Base-by-base conservation (phyloP, 306 rosid species). In the Prunus dulcis region DNA sequence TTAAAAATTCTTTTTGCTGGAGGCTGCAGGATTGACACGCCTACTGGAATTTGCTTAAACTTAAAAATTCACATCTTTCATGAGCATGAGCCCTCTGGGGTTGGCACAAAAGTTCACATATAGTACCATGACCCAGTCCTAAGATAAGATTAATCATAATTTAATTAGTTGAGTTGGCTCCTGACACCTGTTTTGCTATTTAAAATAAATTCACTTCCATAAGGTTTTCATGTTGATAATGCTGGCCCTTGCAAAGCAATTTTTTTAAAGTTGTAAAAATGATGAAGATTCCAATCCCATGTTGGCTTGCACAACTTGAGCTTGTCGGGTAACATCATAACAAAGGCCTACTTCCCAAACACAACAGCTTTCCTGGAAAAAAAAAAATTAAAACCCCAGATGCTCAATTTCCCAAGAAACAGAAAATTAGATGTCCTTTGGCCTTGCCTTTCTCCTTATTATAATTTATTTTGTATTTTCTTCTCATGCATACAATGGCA, bases 251-350 rank as follows among this genome's bases (percentile, higher is more conserved):
- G 71, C 53, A 45, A 38, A 38, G 70, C 43, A 76, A 73, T 70
- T 79, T 28, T 71, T 65, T 56, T 60, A 60, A 73, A 79, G 80
- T 23, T 55, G 12, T 30, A 64, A 30, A 79, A 79, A 86, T 86
- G 85, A 83, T 86, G 77, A 86, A 81, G 90, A 87, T 87, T 87
- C 84, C 74, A 63, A 75, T 72, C 74, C 52, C 67, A 69, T 45
- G 83, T 82, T 81, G 74, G 83, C 75, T 72, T 75, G 69, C 71
- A 81, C 75, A 83, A 74, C 83, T 72, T 61, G 79, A 86, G 78
- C 70, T 76, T 87, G 86, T 87, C 81, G 83, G 77, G 55, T 69
- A 78, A 84, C 77, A 69, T 53, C 79, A 61, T 65, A 79, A 56
- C 83, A 81, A 49, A 79, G 75, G 64, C 71, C 74, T 55, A 6